Evolutionary conservation across 1,284 basidiomycete species (phyloP).

Genomic region (Austroboletus olivaceoglutinosus): DNA sequence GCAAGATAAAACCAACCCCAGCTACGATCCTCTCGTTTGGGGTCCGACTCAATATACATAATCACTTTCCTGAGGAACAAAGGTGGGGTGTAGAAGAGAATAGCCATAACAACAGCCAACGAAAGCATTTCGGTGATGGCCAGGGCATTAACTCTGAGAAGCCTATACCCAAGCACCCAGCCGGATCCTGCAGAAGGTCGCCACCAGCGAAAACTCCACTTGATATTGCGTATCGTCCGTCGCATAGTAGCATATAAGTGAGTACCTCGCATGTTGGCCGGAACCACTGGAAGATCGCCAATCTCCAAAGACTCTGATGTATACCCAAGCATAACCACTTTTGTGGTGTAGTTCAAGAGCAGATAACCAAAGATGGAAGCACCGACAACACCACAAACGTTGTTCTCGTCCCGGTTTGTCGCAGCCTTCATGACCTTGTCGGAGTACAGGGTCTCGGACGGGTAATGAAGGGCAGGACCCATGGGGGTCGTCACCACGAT

Average conservation of each 20-base stretch:
- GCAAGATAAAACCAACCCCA: conserved; percentile 76
- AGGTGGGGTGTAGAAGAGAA: conserved; percentile 76
- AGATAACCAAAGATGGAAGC: conserved; percentile 24
- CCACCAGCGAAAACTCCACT: conserved; percentile 40
- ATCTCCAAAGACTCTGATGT: conserved; percentile 74
- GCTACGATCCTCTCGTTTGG: conserved; percentile 47
- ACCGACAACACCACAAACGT: conserved; percentile 63
- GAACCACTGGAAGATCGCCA: conserved; percentile 79
- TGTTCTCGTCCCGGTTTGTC: conserved; percentile 57
- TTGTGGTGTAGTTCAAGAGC: conserved; percentile 80
- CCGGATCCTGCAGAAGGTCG: conserved; percentile 50
- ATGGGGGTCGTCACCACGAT: conserved; percentile 60
- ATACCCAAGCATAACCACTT: conserved; percentile 81
- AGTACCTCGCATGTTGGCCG: conserved; percentile 67
- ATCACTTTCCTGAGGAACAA: conserved; percentile 74
- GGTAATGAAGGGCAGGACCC: conserved; percentile 74
- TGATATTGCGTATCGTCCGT: conserved; percentile 36
- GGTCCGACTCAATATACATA: conserved; percentile 68
- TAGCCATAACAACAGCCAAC: conserved; percentile 62
- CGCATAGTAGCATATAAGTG: conserved; percentile 43
- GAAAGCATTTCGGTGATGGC: conserved; percentile 45
- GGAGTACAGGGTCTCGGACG: conserved; percentile 69
- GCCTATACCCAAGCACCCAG: conserved; percentile 57
- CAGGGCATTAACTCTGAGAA: conserved; percentile 52
- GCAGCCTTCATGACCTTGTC: conserved; percentile 59